Evolutionary conservation across 345 rosid species (phyloP).

Genomic region (Brassica cretica): DNA sequence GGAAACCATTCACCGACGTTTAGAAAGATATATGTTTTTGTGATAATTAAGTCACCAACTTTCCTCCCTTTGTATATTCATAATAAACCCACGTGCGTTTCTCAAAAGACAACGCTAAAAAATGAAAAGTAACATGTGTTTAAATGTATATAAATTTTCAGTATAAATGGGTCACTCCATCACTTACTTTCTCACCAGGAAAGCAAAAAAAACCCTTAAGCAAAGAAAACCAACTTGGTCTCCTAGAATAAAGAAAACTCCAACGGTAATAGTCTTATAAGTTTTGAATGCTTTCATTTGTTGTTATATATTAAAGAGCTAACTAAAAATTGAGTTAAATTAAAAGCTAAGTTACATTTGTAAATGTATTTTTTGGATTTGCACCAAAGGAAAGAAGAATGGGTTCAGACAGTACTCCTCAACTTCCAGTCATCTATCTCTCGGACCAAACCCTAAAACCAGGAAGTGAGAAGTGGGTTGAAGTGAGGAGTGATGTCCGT

Average conservation of each 20-base stretch:
- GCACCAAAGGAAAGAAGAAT: conserved; percentile 9
- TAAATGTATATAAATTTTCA: not conserved
- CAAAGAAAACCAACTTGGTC: not conserved
- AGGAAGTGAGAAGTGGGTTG: conserved; percentile 25
- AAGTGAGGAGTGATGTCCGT: conserved; percentile 27
- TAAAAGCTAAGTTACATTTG: not conserved
- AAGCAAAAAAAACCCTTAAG: not conserved
- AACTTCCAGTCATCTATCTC: conserved; percentile 22
- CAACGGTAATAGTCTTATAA: conserved; percentile 9
- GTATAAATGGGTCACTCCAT: conserved; percentile 1
- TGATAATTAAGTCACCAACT: not conserved
- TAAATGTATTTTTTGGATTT: not conserved
- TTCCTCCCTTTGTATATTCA: not conserved
- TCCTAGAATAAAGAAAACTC: conserved; percentile 1
- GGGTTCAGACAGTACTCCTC: not conserved
- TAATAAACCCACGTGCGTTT: not conserved
- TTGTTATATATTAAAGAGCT: not conserved
- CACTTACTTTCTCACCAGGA: conserved; percentile 1
- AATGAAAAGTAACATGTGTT: not conserved
- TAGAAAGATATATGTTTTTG: not conserved
- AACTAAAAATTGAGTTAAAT: not conserved
- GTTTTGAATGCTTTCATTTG: not conserved
- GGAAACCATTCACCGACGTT: not conserved
- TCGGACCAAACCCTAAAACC: conserved; percentile 30
- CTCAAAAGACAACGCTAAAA: too few species aligned